Evolutionary conservation across 768 basidiomycete species (phyloP), one percentile per base, ranked within the genome.

Genomic region (Candolleomyces aberdarensis): DNA sequence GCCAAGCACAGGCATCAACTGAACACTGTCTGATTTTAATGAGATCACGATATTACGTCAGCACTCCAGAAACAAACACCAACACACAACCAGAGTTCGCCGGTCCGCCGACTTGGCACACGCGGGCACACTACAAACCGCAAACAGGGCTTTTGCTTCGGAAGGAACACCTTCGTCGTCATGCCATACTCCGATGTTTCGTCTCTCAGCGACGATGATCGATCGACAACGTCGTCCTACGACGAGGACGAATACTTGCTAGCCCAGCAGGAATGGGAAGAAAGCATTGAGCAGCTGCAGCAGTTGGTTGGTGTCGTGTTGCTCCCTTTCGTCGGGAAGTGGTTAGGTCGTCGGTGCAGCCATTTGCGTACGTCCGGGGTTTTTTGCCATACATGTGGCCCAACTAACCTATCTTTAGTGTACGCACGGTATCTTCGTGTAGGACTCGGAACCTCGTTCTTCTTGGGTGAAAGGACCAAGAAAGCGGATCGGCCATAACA

Each of bases 231-330:
- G 19, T 81, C 82, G 13, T 85, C 83, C 39, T 85, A 83, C 70
- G 85, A 86, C 71, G 84, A 86, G 64, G 89, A 91, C 60, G 91
- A 94, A 67, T 85, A 84, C 66, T 84, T 80, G 44, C 77, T 89
- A 51, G 90, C 91, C 2, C 91, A 95, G 73, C 83, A 89, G 70
- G 95, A 97, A 76, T 96, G 95, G 95, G 89, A 94, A 67, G 95
- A 97, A 73, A 92, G 89, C 68, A 69, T 96, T 54, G 76, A 87
- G 62, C 94, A 97, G 71, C 81, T 97, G 49, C 87, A 91, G 70
- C 84, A 93, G 70, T 83, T 96, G 19, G 74, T 92, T 56, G 83
- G 89, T 41, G 79, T 93, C 59, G 88, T 96, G 26, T 77, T 96
- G 50, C 76, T 97, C 60, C 95, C 95, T 2, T 89, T 87, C 76